A percentile compares a stretch with the other conserved stretches of the same genome.
Evolutionary conservation across 257 asterid genomes (phyloP).

Genomic region (Leptodermis oblonga): DNA sequence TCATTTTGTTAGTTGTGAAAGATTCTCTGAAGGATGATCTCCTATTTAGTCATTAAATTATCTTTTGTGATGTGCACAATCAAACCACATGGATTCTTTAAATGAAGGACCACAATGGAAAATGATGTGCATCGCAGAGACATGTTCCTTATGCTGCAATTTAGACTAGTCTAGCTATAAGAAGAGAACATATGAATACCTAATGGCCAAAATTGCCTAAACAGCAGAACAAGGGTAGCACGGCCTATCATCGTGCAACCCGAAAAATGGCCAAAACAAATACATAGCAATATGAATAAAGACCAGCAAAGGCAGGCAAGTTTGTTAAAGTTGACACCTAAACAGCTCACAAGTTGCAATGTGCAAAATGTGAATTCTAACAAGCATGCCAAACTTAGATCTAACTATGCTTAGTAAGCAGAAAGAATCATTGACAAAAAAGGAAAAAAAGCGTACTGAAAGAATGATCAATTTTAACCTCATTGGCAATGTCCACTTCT

Average conservation of each 20-base stretch:
- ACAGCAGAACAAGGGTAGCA: not conserved
- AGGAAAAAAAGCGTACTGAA: not conserved
- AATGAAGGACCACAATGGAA: not conserved
- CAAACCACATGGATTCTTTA: not conserved
- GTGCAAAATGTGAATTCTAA: not conserved
- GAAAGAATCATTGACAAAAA: not conserved
- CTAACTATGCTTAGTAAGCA: not conserved
- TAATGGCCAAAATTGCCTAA: not conserved
- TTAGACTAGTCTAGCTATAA: not conserved
- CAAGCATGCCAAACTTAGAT: too few relatives aligned
- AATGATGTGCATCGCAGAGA: not conserved
- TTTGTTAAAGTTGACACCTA: not conserved
- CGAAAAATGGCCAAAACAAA: not conserved
- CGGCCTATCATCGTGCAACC: not conserved
- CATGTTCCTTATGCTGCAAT: not conserved
- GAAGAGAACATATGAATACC: not conserved
- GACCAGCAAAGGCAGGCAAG: slow-evolving; percentile 8
- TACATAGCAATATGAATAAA: not conserved
- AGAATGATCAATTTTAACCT: slow-evolving; percentile 38
- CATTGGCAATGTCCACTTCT: slow-evolving; percentile 35
- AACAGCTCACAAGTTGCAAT: not conserved
- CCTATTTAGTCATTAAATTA: too few relatives aligned
- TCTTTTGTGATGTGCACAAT: too few relatives aligned
- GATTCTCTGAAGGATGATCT: not conserved
- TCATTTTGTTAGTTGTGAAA: not conserved